Evolutionary conservation across 23 red algal species (phyloP).

Genomic region (Gracilariopsis chorda): DNA sequence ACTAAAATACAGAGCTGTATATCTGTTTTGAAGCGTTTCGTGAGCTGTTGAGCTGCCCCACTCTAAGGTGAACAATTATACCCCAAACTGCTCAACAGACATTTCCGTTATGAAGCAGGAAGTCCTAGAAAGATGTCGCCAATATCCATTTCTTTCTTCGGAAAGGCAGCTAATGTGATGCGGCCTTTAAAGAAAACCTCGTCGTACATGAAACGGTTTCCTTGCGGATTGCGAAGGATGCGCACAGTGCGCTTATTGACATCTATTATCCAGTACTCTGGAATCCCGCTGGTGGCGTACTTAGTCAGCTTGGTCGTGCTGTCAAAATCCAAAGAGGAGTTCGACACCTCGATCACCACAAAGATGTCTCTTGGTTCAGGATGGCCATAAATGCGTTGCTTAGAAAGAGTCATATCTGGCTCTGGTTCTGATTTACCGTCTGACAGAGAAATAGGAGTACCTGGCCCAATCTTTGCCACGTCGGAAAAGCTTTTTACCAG

Average conservation of each 20-base stretch:
- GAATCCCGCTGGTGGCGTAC: conserved; percentile 21
- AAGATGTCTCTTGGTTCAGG: conserved; percentile 23
- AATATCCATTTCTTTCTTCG: conserved; percentile 12
- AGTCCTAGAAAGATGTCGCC: conserved; percentile 12
- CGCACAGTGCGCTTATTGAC: conserved; percentile 12
- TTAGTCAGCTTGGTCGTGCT: conserved; percentile 11
- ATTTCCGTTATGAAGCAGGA: not conserved
- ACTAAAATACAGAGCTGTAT: no score
- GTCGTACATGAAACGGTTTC: conserved; percentile 25
- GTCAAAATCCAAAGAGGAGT: not conserved
- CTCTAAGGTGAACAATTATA: no score
- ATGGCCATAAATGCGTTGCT: not conserved
- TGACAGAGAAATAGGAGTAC: conserved; percentile 12
- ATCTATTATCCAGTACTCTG: conserved; percentile 24
- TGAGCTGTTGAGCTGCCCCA: no score
- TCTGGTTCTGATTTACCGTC: conserved; percentile 10
- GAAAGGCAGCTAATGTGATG: conserved; percentile 2
- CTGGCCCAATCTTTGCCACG: conserved; percentile 15
- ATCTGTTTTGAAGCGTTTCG: no score
- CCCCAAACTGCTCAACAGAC: no score
- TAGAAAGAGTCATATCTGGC: conserved; percentile 18
- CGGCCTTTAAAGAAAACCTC: not conserved
- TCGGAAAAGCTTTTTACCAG: not conserved
- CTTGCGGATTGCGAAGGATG: conserved; percentile 12
- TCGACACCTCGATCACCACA: conserved; percentile 4